Base-by-base conservation (phyloP, 148 eudicot genomes). In the Mesembryanthemum crystallinum region DNA sequence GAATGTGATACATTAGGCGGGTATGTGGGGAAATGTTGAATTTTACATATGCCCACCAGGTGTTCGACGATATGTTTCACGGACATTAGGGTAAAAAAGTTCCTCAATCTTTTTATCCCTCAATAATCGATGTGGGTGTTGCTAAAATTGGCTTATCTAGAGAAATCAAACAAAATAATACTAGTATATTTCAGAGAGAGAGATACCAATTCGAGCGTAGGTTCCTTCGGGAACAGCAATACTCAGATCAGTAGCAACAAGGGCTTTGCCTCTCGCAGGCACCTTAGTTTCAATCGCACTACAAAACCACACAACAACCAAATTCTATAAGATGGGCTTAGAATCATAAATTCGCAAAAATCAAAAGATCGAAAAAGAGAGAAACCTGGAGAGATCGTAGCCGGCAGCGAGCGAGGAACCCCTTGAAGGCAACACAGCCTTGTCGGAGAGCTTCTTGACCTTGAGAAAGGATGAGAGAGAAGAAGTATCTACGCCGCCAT, bases 211-310 rank as follows among this genome's bases (percentile, higher is more conserved):
- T 0, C 92, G 90, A 80, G 90, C 97, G 21, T 89, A 88, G 17
- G 98, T 89, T 58, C 96, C 97, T 69, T 83, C 85, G 0, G 98
- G 97, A 43, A 90, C 76, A 15, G 96, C 95, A 29, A 94, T 90
- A 85, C 97, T 92, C 14, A 92, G 76, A 83, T 92, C 97, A 54
- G 98, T 92, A 20, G 93, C 88, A 59, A 92, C 82, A 76, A 94
- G 24, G 0, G 97, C 96, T 80, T 94, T 94, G 10, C 96, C 97
- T 83, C 97, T 90, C 5, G 91, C 96, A 8, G 96, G 97, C 8
- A 94, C 97, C 72, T 87, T 89, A 1, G 78, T 73, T 23, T 89
- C 92, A 2, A 84, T 70, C 30, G 98, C 92, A 62, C 98, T 92
- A 60, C 73, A 47, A 72, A 77, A 14, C 17, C 30, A 62, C 8